Evolutionary conservation across 352 stramenopile genomes (phyloP), one percentile per base, ranked within the genome.

Genomic region (Pythium dissotocum): DNA sequence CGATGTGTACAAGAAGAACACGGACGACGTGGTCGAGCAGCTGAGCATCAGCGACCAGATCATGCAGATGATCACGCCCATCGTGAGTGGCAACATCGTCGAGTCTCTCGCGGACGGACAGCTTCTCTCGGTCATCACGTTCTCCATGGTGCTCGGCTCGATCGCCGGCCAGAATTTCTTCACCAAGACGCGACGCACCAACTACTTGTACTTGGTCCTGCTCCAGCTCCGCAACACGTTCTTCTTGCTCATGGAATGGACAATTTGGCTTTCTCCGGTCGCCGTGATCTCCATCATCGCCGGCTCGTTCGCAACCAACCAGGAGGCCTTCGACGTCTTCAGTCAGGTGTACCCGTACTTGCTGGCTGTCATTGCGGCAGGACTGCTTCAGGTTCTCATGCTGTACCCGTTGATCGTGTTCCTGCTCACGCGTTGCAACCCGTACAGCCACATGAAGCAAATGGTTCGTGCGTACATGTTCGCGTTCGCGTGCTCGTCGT

Each of bases 31-130:
- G 26, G 67, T 88, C 51, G 77, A 76, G 28, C 57, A 80, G 32
- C 57, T 91, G 44, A 85, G 62, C 2, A 54, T 94, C n/a, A 88
- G 73, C 40, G 77, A 85, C 44, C 82, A 93, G 69, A 63, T 91
- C 32, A 71, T 88, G 21, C 56, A 58, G n/a, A 88, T 87, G 2
- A 66, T 91, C 33, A 63, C 86, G 35, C 70, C 77, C 2, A 73
- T 92, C 16, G 83, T 93, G 44, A 80, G 83, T 1, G 69, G 77
- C 56, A 94, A 94, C 76, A 83, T 94, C 35, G 75, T 90, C 54
- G 28, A 33, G 1, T 79, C 82, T 3, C 58, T 94, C 9, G 61
- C 74, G 35, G 77, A 81, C 13, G 68, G 69, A 16, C 71, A 87
- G 33, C 38, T 92, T 35, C 64, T 91, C 13, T 79, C 79, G 3